Conservation (phyloP, 208 protist species). For the Trypanosoma brucei region DNA sequence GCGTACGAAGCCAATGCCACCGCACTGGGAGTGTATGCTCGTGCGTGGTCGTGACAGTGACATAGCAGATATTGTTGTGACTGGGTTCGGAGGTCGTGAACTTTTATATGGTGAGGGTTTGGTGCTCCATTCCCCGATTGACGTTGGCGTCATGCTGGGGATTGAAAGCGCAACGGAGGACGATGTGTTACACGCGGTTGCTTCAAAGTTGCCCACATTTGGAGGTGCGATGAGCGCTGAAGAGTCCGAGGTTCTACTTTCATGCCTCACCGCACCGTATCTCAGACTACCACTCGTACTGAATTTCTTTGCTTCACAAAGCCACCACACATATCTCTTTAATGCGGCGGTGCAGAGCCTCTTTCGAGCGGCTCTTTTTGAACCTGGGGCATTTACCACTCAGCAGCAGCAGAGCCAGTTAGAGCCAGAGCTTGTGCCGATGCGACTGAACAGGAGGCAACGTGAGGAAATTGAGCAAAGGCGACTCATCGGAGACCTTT, state of each 20-base stretch:
- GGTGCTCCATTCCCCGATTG: conserved; percentile 64
- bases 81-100: conserved; percentile 73
- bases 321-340: conserved; percentile 79
- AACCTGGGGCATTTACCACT: conserved; percentile 71
- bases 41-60: conserved; percentile 77
- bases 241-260: conserved; percentile 83
- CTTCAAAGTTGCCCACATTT: conserved; percentile 55
- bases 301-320: conserved; percentile 83
- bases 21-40: conserved; percentile 66
- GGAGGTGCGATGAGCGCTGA: conserved; percentile 58
- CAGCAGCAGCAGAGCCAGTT: conserved; percentile 16
- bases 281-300: conserved; percentile 79
- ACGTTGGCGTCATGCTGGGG: conserved; percentile 47
- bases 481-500: conserved; percentile 25
- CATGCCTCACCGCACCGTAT: conserved; percentile 83
- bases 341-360: conserved; percentile 51
- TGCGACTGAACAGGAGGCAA: conserved; percentile 52
- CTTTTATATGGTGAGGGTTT: conserved; percentile 72
- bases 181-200: conserved; percentile 75
- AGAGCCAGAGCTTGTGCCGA: conserved; percentile 48
- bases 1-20: conserved; percentile 44
- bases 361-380: conserved; percentile 87
- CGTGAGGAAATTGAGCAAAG: conserved; percentile 1
- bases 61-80: conserved; percentile 69
- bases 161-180: conserved; percentile 72